A percentile compares a stretch with the other conserved stretches of the same genome.
phyloP scores from a whole-genome alignment of 2,329 filamentous ascomycete species.

The Fusarium annulatum region DNA sequence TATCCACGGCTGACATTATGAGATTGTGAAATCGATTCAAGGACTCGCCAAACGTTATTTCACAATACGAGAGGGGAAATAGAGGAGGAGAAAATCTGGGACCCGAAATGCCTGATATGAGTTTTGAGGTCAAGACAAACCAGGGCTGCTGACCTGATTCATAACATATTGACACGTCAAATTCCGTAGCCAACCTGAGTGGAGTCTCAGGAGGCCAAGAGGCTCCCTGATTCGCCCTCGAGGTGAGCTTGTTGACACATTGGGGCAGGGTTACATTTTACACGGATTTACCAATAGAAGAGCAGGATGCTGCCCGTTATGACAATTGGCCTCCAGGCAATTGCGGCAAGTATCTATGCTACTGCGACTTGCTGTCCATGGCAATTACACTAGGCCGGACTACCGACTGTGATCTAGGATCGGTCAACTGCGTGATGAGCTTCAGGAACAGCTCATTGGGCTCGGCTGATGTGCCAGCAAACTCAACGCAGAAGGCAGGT shows the following conservation, averaged over 20 bases:
- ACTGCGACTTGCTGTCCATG: neutral
- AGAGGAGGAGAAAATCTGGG: neutral
- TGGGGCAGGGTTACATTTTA: neutral
- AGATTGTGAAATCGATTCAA: accelerated
- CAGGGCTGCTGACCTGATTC: neutral
- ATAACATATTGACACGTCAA: constrained; percentile 8
- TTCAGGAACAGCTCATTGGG: neutral
- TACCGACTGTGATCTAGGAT: neutral
- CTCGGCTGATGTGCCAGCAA: too few relatives aligned
- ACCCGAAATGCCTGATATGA: neutral
- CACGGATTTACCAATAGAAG: neutral
- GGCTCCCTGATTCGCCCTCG: neutral
- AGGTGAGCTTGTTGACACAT: accelerated
- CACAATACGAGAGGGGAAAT: neutral
- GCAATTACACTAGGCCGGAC: neutral
- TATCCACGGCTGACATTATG: neutral
- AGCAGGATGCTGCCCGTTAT: neutral
- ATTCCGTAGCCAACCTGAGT: neutral
- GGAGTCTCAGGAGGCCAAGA: neutral
- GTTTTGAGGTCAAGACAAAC: neutral
- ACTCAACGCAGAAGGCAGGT: too few relatives aligned
- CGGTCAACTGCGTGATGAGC: neutral
- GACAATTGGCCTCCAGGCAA: neutral
- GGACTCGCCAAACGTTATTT: accelerated
- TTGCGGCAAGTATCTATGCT: neutral